Evolutionary conservation across 352 stramenopile genomes (phyloP).

Genomic region (Globisporangium paroecandrum): DNA sequence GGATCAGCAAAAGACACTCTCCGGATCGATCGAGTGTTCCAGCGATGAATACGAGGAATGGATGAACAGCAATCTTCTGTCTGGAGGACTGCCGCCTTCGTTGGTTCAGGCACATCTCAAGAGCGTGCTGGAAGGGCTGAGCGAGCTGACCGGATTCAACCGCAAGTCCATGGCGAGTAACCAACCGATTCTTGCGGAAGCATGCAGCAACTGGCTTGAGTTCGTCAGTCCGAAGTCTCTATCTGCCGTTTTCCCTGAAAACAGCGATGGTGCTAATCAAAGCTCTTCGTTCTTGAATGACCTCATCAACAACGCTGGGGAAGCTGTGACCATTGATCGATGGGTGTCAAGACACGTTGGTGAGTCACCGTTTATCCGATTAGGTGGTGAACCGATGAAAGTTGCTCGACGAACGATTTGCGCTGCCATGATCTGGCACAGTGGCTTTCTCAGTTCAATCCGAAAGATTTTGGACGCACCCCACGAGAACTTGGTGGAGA

Average conservation of each 20-base stretch:
- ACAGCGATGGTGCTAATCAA: constrained; percentile 21
- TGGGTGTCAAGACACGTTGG: constrained; percentile 83
- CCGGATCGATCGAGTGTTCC: constrained; percentile 47
- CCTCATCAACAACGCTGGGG: constrained; percentile 57
- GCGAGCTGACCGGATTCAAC: constrained; percentile 45
- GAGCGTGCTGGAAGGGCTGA: constrained; percentile 41
- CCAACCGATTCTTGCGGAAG: constrained; percentile 42
- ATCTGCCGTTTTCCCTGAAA: constrained; percentile 23
- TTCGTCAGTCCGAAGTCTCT: constrained; percentile 63
- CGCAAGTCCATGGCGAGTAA: constrained; percentile 12
- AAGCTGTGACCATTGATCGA: constrained; percentile 57
- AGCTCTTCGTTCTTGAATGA: constrained; percentile 52
- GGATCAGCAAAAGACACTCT: constrained; percentile 36
- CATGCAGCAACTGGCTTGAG: constrained; percentile 50
- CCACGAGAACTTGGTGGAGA: constrained; percentile 44
- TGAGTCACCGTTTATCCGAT: constrained; percentile 74
- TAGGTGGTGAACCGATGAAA: constrained; percentile 85
- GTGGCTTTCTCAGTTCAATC: constrained; percentile 59
- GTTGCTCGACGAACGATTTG: constrained; percentile 79
- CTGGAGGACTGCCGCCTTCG: constrained; percentile 59
- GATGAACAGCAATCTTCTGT: constrained; percentile 68
- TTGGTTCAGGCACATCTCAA: constrained; percentile 67
- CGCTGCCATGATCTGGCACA: constrained; percentile 89
- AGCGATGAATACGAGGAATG: constrained; percentile 81
- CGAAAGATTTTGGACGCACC: constrained; percentile 44